Conservation (phyloP, 2,329 filamentous ascomycete species). For the Apiospora hydei region DNA sequence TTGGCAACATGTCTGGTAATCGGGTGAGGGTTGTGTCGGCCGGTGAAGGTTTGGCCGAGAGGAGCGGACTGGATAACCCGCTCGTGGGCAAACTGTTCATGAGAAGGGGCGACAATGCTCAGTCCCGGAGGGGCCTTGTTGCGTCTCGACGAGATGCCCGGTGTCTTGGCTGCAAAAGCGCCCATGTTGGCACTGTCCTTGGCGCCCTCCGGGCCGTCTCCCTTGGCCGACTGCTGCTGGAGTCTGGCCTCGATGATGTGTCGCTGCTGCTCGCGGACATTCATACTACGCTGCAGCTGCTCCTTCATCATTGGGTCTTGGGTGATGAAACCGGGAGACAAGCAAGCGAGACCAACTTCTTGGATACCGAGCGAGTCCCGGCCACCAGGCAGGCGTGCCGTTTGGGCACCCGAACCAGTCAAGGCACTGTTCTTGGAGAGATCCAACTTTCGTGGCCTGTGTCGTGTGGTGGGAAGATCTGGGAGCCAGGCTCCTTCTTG, state of each 20-base stretch:
- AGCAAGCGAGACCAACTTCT: conserved; percentile 90
- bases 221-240: conserved; percentile 85
- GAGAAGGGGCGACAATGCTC: conserved; percentile 93
- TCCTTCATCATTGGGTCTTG: conserved; percentile 97
- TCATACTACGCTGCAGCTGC: conserved; percentile 91
- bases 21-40: conserved; percentile 80
- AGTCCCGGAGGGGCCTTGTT: conserved; percentile 87
- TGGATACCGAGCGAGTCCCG: conserved; percentile 84
- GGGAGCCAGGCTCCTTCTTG: conserved; percentile 97
- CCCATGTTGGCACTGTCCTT: conserved; percentile 59
- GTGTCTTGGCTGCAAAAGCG: conserved; percentile 71
- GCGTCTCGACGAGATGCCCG: conserved; percentile 71
- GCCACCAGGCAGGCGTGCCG: conserved; percentile 79
- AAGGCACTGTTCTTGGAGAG: conserved; percentile 69
- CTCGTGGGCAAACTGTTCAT: conserved; percentile 91
- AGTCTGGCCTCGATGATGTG: conserved; percentile 92
- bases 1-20: conserved; percentile 80
- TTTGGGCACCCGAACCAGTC: conserved; percentile 58
- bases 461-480: conserved; percentile 70
- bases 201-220: conserved; percentile 66
- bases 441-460: conserved; percentile 79
- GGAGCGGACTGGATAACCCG: conserved; percentile 96
- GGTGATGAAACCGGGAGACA: conserved; percentile 95
- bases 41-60: conserved; percentile 93
- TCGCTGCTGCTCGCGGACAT: conserved; percentile 90